Conservation (phyloP, 306 rosid genomes). For the Crotalaria pallida region DNA sequence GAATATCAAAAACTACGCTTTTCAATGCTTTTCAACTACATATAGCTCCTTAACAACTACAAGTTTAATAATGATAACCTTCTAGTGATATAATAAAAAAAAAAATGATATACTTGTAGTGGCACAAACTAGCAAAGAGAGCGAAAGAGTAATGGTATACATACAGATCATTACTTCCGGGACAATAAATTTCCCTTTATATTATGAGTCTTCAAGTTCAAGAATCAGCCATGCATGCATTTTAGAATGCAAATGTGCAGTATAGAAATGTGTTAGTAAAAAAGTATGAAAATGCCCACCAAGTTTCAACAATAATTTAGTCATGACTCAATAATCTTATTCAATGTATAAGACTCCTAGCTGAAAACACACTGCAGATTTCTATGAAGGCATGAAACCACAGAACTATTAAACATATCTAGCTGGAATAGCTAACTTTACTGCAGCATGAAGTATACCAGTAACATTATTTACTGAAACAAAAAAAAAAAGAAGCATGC, state of each 20-base stretch:
- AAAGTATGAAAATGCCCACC: neutral
- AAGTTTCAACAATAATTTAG: neutral
- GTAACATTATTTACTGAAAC: neutral
- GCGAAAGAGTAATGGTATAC: neutral
- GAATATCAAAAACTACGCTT: too few relatives aligned
- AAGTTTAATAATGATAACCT: neutral
- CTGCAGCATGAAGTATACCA: neutral
- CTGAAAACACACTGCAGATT: neutral
- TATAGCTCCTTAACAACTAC: too few relatives aligned
- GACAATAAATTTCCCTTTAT: neutral
- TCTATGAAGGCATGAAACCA: neutral
- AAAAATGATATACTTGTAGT: neutral
- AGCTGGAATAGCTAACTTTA: neutral
- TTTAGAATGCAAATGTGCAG: neutral
- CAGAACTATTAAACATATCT: neutral
- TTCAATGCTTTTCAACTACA: too few relatives aligned
- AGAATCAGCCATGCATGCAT: neutral
- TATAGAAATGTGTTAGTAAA: neutral
- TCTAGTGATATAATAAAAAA: neutral
- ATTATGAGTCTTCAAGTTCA: neutral
- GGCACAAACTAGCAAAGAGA: neutral
- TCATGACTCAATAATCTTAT: neutral
- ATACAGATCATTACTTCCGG: conserved; percentile 1
- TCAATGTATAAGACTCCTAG: neutral
- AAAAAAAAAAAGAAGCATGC: neutral